Evolutionary conservation across 2,329 filamentous ascomycete genomes (phyloP).

Genomic region (Nothopassalora personata): DNA sequence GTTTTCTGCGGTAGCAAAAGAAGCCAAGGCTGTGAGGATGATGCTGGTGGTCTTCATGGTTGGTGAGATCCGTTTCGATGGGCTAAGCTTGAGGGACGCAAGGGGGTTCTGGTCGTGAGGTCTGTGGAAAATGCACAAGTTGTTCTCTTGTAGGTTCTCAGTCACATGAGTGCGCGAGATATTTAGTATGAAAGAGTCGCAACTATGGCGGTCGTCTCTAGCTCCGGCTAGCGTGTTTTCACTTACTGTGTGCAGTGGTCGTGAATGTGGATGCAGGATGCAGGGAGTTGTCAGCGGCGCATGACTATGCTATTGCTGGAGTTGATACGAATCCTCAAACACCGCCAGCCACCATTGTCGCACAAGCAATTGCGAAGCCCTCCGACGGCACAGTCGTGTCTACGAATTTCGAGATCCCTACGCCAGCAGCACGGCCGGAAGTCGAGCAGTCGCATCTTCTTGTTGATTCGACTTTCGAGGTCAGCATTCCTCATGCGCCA

Average conservation of each 20-base stretch:
- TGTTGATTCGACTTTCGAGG: not conserved
- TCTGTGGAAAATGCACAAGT: not conserved
- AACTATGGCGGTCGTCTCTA: no score
- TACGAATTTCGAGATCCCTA: no score
- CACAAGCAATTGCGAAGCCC: not conserved
- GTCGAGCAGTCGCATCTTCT: not conserved
- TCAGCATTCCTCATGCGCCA: not conserved
- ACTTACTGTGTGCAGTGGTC: no score
- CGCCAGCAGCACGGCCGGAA: no score
- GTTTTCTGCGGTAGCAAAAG: not conserved
- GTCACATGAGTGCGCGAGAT: no score
- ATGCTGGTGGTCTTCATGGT: conserved; percentile 1
- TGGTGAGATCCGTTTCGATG: not conserved
- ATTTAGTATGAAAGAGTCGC: no score
- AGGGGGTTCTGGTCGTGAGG: not conserved
- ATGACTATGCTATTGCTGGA: not conserved
- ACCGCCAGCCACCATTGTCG: not conserved
- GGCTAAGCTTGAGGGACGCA: not conserved
- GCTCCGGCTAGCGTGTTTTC: no score
- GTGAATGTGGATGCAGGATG: not conserved
- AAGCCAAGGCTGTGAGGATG: not conserved
- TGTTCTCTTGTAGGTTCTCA: not conserved
- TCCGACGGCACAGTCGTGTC: not conserved
- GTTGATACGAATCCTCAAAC: not conserved
- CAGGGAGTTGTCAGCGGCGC: not conserved